Evolutionary conservation across 768 basidiomycete genomes (phyloP).

Genomic region (Lactarius sp.): DNA sequence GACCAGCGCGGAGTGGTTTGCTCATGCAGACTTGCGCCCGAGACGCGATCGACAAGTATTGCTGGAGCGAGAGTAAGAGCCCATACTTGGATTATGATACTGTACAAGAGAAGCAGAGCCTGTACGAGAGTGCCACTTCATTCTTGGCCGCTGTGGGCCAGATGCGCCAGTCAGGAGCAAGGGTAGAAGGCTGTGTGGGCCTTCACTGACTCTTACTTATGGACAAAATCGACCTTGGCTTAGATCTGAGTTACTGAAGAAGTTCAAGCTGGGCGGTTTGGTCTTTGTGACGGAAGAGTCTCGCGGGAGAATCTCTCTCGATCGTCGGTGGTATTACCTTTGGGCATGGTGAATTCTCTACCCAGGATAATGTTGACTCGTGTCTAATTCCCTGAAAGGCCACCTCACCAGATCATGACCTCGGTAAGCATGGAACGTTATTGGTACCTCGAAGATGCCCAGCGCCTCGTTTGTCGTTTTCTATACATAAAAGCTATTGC

Average conservation of each 20-base stretch:
- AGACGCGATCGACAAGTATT: slow-evolving; percentile 62
- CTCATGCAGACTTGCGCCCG: slow-evolving; percentile 76
- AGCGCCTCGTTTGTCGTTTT: slow-evolving; percentile 90
- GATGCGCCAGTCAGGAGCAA: slow-evolving; percentile 94
- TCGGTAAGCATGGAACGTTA: slow-evolving; percentile 98
- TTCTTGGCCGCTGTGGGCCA: slow-evolving; percentile 96
- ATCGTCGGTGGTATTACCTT: slow-evolving; percentile 97
- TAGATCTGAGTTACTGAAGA: slow-evolving; percentile 81
- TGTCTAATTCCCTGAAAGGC: slow-evolving; percentile 44
- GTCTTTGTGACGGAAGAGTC: slow-evolving; percentile 97
- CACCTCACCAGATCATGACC: slow-evolving; percentile 95
- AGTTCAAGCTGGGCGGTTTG: slow-evolving; percentile 95
- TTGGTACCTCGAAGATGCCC: slow-evolving; percentile 93
- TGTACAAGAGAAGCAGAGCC: slow-evolving; percentile 34
- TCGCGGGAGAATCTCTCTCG: slow-evolving; percentile 90
- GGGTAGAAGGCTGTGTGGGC: slow-evolving; percentile 89
- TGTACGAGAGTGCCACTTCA: slow-evolving; percentile 95
- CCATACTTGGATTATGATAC: no score
- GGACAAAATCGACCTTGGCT: slow-evolving; percentile 3
- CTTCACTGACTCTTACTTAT: neutral
- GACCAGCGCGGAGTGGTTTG: slow-evolving; percentile 84
- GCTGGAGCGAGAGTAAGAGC: no score
- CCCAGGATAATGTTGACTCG: neutral
- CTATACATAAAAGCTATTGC: slow-evolving; percentile 74
- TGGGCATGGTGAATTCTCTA: slow-evolving; percentile 50